Conservation (phyloP, 2,329 filamentous ascomycete genomes). For the Metarhizium anisopliae region DNA sequence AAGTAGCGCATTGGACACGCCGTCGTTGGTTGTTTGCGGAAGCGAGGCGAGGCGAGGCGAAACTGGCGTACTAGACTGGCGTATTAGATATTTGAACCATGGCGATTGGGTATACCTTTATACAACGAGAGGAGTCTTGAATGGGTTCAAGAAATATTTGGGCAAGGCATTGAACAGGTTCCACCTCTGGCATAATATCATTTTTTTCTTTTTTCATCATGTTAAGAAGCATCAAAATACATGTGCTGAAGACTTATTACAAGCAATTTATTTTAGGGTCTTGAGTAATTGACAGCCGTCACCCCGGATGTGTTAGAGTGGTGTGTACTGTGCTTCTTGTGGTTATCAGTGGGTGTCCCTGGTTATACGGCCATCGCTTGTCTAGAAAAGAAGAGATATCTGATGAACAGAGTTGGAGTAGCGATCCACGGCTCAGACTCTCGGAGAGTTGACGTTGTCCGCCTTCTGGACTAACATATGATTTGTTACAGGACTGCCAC, state of each 20-base stretch:
- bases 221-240: not conserved
- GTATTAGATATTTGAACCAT: not conserved
- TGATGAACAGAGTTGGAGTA: no score
- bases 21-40: not conserved
- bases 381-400: no score
- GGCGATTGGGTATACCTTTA: not conserved
- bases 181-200: not conserved
- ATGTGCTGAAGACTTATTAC: no score
- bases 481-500: no score
- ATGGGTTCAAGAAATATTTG: not conserved
- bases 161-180: not conserved
- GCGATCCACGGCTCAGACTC: no score
- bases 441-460: no score
- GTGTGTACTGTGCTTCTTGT: no score
- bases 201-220: not conserved
- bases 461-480: accelerated
- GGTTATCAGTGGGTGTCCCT: no score
- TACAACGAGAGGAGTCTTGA: not conserved
- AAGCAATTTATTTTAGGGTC: no score
- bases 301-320: no score
- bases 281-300: no score
- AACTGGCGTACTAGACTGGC: not conserved
- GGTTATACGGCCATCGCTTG: no score
- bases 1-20: slow-evolving; percentile 9
- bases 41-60: not conserved